Conservation (phyloP, 192 early-diverging fungal genomes). For the Coemansia sp. region DNA sequence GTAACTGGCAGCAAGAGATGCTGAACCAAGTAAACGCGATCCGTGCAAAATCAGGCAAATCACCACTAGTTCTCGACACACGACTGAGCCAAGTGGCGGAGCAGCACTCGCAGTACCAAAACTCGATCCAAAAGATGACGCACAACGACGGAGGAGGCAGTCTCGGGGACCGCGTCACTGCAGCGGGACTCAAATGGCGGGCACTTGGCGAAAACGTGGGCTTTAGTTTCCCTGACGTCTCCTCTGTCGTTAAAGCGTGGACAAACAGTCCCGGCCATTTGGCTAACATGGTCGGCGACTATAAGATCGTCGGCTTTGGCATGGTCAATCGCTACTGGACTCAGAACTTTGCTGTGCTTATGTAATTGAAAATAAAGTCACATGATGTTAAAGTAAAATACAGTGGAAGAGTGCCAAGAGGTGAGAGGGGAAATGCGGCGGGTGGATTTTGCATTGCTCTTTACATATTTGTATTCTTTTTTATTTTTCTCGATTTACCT, state of each 20-base stretch:
- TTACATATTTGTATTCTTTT: neutral
- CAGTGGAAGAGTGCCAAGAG: constrained; percentile 1
- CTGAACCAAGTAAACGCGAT: constrained; percentile 28
- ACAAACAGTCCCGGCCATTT: constrained; percentile 26
- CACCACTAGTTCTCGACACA: constrained; percentile 15
- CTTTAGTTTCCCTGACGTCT: constrained; percentile 24
- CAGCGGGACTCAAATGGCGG: constrained; percentile 24
- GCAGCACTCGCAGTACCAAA: constrained; percentile 36
- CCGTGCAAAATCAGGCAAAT: constrained; percentile 29
- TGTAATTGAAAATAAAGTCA: neutral
- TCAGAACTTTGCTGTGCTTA: constrained; percentile 37
- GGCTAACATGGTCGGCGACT: constrained; percentile 41
- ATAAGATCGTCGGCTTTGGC: constrained; percentile 38
- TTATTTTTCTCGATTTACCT: neutral
- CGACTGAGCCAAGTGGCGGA: constrained; percentile 33
- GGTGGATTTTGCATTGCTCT: neutral
- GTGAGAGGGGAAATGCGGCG: neutral
- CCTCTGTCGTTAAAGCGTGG: constrained; percentile 18
- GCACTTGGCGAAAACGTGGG: constrained; percentile 41
- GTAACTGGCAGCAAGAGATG: constrained; percentile 44
- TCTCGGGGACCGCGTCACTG: constrained; percentile 20
- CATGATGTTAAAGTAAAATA: neutral
- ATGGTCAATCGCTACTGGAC: constrained; percentile 32
- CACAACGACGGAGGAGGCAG: constrained; percentile 23
- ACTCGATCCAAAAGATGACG: constrained; percentile 19